These are phyloP conservation scores for Moniliophthora roreri DNA, from an alignment of 1,284 basidiomycete species.

Conservation along the genomic window DNA sequence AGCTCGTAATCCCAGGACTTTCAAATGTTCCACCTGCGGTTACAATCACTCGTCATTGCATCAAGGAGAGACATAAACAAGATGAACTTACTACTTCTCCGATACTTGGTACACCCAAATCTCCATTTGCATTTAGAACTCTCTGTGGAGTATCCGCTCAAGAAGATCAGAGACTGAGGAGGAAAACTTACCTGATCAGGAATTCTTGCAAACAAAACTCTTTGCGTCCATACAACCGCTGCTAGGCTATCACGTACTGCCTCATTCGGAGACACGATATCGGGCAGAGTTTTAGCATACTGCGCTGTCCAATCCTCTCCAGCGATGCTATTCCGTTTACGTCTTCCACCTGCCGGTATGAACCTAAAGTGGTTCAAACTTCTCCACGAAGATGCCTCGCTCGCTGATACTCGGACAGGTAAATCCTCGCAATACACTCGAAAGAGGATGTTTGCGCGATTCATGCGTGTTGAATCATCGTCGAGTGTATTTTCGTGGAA, in stretches of 20 bases:
- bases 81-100: conserved; percentile 39
- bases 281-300: conserved; percentile 26
- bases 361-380: conserved; percentile 34
- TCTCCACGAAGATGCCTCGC: conserved; percentile 24
- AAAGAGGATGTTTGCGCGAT: conserved; percentile 31
- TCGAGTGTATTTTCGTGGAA: conserved; percentile 19
- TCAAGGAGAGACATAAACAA: neutral
- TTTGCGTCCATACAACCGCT: conserved; percentile 44
- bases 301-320: neutral
- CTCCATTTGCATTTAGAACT: conserved; percentile 31
- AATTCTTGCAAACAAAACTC: conserved; percentile 28
- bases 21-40: conserved; percentile 42
- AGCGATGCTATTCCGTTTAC: neutral
- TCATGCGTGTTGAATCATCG: conserved; percentile 8
- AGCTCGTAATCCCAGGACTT: conserved; percentile 27
- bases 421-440: conserved; percentile 32
- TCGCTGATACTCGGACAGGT: conserved; percentile 27
- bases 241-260: conserved; percentile 35
- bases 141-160: conserved; percentile 10
- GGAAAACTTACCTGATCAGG: conserved; percentile 19
- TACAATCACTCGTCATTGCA: too few relatives aligned
- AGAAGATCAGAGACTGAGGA: neutral
- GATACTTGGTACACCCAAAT: conserved; percentile 36
- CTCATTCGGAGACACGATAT: conserved; percentile 35
- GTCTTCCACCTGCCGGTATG: conserved; percentile 32